A percentile compares a stretch with the other conserved stretches of the same genome.
Evolutionary conservation across 2,329 filamentous ascomycete species (phyloP).

Genomic region (Nigrospora oryzae): DNA sequence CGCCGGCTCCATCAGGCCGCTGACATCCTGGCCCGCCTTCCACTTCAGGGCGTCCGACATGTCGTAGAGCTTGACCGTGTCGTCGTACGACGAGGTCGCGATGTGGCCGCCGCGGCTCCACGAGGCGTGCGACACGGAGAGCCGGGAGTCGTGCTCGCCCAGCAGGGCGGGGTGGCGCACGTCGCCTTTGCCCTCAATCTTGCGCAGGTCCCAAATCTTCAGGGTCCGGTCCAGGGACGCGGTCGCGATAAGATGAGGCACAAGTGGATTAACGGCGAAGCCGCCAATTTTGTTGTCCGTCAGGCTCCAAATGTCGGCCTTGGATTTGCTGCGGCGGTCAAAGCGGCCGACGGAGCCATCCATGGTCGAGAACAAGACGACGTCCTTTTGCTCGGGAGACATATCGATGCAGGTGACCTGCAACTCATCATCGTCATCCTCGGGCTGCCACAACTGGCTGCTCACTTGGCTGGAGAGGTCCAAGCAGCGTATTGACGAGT

Average conservation of each 20-base stretch:
- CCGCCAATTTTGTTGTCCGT: slow-evolving; percentile 94
- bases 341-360: slow-evolving; percentile 73
- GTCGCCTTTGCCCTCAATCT: slow-evolving; percentile 55
- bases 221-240: slow-evolving; percentile 84
- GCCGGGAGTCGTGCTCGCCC: slow-evolving; percentile 70
- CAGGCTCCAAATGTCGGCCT: slow-evolving; percentile 63
- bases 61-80: slow-evolving; percentile 88
- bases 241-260: slow-evolving; percentile 78
- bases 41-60: slow-evolving; percentile 55
- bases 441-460: slow-evolving; percentile 71
- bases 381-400: slow-evolving; percentile 58
- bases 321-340: slow-evolving; percentile 57
- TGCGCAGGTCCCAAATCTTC: slow-evolving; percentile 83
- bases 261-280: slow-evolving; percentile 72
- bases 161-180: slow-evolving; percentile 58
- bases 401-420: slow-evolving; percentile 83
- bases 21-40: slow-evolving; percentile 49
- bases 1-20: slow-evolving; percentile 57
- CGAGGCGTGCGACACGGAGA: slow-evolving; percentile 87
- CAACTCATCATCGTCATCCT: slow-evolving; percentile 59
- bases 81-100: slow-evolving; percentile 89
- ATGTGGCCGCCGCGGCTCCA: slow-evolving; percentile 81
- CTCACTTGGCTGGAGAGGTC: slow-evolving; percentile 76
- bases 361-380: slow-evolving; percentile 81
- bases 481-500: slow-evolving; percentile 81